A percentile compares a stretch with the other conserved stretches of the same genome.
These are phyloP conservation scores for Chlorella vulgaris DNA, from an alignment of 139 green algal species.

Conservation along the genomic window DNA sequence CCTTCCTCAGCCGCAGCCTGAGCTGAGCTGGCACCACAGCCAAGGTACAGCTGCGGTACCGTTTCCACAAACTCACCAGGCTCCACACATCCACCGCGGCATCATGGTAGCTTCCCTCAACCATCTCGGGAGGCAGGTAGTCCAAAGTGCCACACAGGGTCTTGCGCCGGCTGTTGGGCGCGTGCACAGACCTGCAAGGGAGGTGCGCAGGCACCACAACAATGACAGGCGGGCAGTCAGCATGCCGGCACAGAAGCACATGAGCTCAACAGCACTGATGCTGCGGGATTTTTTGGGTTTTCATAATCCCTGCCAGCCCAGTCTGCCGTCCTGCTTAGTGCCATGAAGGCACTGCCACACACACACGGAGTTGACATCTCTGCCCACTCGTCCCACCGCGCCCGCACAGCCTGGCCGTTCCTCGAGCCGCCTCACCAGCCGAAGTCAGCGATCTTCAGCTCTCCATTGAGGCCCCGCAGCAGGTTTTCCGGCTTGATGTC, in stretches of 20 bases:
- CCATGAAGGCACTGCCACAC: not conserved
- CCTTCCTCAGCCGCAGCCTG: too few species aligned
- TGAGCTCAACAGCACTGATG: too few species aligned
- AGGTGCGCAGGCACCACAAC: not conserved
- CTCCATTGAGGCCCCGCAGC: constrained; percentile 87
- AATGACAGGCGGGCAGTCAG: too few species aligned
- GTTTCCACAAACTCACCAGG: constrained; percentile 8
- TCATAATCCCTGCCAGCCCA: not conserved
- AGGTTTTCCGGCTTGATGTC: constrained; percentile 99
- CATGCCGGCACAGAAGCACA: too few species aligned
- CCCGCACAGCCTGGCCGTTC: too few species aligned
- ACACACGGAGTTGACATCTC: too few species aligned
- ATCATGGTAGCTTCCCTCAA: constrained; percentile 76
- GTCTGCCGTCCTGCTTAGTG: too few species aligned
- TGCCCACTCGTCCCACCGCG: too few species aligned
- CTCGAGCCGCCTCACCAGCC: constrained; percentile 75
- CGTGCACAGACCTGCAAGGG: constrained; percentile 80
- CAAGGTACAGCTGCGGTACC: too few species aligned
- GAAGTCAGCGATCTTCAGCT: constrained; percentile 99
- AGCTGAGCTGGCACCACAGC: too few species aligned
- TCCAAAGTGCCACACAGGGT: constrained; percentile 99
- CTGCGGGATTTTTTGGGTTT: too few species aligned
- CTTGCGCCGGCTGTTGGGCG: constrained; percentile 83
- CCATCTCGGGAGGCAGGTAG: constrained; percentile 99
- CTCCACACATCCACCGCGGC: constrained; percentile 93